Base-by-base conservation (phyloP, 441 rosid species). In the Erysimum pusillum region DNA sequence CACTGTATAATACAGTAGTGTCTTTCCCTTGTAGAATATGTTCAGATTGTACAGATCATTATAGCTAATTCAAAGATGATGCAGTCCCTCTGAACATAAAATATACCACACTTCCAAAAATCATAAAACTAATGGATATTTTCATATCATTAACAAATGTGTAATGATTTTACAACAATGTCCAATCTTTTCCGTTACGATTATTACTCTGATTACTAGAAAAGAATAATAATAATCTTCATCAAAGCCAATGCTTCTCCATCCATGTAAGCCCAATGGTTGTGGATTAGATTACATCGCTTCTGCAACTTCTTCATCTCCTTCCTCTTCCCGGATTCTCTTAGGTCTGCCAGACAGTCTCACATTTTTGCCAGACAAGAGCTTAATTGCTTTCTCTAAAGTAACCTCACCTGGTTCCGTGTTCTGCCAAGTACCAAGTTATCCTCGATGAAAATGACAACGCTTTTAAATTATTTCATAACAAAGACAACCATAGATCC, bases 301-400 rank as follows among this genome's bases (percentile, higher is more conserved):
- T 80, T 89, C 85, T 5, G 79, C 79, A 63, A 79, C 84, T 85
- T 87, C 74, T 61, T 67, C 79, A 61, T 45, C 79, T 68, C 48
- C 81, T 73, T 69, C 75, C 35, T 79, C 75, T 54, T 74, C 71
- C 45, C 81, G 85, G 69, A 76, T 72, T 83, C 79, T 81, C 86
- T 85, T 96, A 36, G 97, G 97, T 53, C 98, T 88, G 63, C 99
- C 98, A 13, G 79, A 44, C 14, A 25, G 79, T 80, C 92, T 86
- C 15, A 81, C 94, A 73, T 86, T 76, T 49, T 84, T 83, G 64
- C 97, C 65, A 38, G 93, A 86, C 75, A 96, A 81, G 71, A 90
- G 85, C 82, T 86, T 78, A 82, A 93, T 54, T 34, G 96, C 99
- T 75, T 81, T 93, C 85, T 89, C 96, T 73, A 96, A 53, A 44